Base-by-base conservation (phyloP, 306 rosid species). In the Cercis canadensis region DNA sequence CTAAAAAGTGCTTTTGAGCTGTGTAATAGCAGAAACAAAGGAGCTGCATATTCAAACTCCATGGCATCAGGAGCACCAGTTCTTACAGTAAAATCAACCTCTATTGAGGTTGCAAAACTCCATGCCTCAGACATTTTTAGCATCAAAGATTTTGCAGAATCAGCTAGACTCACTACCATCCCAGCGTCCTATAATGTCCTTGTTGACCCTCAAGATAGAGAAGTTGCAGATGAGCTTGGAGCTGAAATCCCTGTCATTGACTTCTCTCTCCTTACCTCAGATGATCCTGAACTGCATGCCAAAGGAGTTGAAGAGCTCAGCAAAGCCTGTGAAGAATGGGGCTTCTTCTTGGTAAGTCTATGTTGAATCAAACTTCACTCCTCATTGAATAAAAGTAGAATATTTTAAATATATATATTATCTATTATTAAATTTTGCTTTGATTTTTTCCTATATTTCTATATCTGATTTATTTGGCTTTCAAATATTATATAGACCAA, bases 251-350 rank as follows among this genome's bases (percentile, higher is more conserved):
- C 80, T 7, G 17, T 39, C 40, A 60, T 75, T 60, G 80, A 75
- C 5, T 67, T 47, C 63, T 59, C 75, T 7, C 41, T 67, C 6
- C 74, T 67, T 50, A 60, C 57, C 4, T 75, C 75, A 0, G 58
- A 34, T 14, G 31, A 49, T 5, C 74, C 79, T 37, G 67, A 21
- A 3, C 14, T 65, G 7, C 74, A 72, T 11, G 36, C 68, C 10
- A 2, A 66, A 4, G 14, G 47, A 40, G 4, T 75, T 33, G 21
- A 16, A 13, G 36, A 66, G 15, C 79, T 75, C 18, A 34, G 40
- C 61, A 58, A 36, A 47, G 65, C 50, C 16, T 75, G 74, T 40
- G 5, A 75, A 16, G 74, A 75, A 10, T 75, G 79, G 79, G 73
- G 67, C 34, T 65, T 65, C 53, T 74, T 74, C 73, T 19, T 56